phyloP scores from a whole-genome alignment of 495 filamentous ascomycete species.

The Hyphodiscus hymeniophilus region DNA sequence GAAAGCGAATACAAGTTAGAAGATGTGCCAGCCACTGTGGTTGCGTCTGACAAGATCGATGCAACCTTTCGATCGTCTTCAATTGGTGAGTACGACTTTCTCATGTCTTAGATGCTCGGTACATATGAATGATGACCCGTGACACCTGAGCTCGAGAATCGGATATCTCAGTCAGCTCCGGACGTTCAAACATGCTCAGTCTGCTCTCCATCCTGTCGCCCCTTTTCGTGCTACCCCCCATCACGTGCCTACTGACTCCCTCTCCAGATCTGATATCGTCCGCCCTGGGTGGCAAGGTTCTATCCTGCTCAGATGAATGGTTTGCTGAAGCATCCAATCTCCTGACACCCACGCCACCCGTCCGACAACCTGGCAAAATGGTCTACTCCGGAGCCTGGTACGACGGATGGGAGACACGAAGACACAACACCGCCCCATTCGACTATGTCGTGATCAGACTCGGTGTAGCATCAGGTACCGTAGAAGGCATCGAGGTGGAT shows the following conservation, averaged over 20 bases:
- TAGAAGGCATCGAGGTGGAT: constrained; percentile 78
- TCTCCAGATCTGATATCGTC: constrained; percentile 65
- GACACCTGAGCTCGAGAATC: neutral
- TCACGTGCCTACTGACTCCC: constrained; percentile 4
- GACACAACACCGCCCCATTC: constrained; percentile 70
- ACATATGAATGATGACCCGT: neutral
- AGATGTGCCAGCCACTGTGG: constrained; percentile 34
- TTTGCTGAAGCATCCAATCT: constrained; percentile 81
- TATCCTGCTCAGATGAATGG: constrained; percentile 79
- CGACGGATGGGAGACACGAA: constrained; percentile 89
- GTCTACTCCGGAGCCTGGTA: constrained; percentile 86
- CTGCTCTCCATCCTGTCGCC: too few relatives aligned
- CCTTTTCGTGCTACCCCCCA: neutral
- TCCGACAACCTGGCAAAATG: constrained; percentile 74
- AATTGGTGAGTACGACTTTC: constrained; percentile 47
- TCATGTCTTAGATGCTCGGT: neutral
- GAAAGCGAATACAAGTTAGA: constrained; percentile 35
- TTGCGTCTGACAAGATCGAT: constrained; percentile 57
- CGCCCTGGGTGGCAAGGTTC: constrained; percentile 62
- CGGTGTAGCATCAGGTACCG: constrained; percentile 66
- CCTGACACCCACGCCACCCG: constrained; percentile 62
- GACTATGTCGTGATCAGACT: constrained; percentile 82
- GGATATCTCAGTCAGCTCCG: too few relatives aligned
- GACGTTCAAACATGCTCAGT: neutral
- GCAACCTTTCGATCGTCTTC: constrained; percentile 58